These are phyloP conservation scores for Skeletonema menzelii DNA, from an alignment of 108 stramenopile genomes.

Conservation along the genomic window DNA sequence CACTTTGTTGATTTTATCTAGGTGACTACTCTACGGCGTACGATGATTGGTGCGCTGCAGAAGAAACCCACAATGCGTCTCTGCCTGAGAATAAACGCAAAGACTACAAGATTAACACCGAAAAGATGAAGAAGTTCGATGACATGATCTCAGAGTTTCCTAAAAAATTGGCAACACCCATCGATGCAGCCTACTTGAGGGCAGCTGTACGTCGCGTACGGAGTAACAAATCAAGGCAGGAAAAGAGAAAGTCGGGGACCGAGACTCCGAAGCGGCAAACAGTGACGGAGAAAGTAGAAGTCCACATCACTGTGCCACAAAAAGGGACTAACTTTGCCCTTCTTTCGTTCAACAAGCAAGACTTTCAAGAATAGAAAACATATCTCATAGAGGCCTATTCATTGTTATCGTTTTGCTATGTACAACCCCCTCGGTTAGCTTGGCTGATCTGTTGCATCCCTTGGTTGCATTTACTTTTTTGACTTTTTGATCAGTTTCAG, in stretches of 20 bases:
- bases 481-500: background rate
- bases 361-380: background rate
- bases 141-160: conserved; percentile 68
- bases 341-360: background rate
- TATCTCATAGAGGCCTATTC: no score
- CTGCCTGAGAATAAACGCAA: conserved; percentile 29
- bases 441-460: no score
- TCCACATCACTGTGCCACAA: background rate
- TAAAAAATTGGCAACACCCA: conserved; percentile 60
- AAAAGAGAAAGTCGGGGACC: conserved; percentile 23
- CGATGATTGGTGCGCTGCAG: conserved; percentile 74
- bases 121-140: conserved; percentile 76
- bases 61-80: conserved; percentile 40
- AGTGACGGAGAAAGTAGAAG: background rate
- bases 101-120: conserved; percentile 53
- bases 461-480: no score
- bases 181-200: conserved; percentile 65
- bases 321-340: background rate
- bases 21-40: conserved; percentile 59
- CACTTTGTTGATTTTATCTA: background rate
- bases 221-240: conserved; percentile 63
- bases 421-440: no score
- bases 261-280: background rate
- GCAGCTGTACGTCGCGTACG: conserved; percentile 65
- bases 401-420: no score